phyloP scores from a whole-genome alignment of 306 rosid species.

The Abrus precatorius region DNA sequence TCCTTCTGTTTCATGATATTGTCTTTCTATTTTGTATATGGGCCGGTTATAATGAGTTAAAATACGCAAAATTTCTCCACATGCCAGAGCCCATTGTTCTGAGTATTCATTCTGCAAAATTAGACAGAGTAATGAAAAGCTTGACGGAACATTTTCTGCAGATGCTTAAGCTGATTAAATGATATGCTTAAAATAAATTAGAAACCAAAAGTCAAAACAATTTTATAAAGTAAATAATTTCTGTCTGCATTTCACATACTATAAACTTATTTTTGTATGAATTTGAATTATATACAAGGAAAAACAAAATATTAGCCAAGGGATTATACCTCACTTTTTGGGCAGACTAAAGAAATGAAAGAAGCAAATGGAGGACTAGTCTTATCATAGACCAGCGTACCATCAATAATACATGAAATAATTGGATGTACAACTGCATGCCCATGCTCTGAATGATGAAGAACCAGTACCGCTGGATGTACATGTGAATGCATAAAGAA shows the following conservation, averaged over 20 bases:
- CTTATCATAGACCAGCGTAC: conserved; percentile 75
- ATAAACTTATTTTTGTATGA: neutral
- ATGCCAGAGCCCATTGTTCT: conserved; percentile 95
- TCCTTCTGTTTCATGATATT: conserved; percentile 66
- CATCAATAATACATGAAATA: conserved; percentile 85
- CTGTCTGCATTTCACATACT: conserved; percentile 1
- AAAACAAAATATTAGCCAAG: conserved; percentile 22
- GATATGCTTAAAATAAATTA: conserved; percentile 8
- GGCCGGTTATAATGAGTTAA: conserved; percentile 94
- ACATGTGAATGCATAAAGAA: conserved; percentile 43
- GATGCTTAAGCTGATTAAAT: conserved; percentile 22
- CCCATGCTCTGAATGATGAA: conserved; percentile 95
- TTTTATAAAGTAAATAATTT: conserved; percentile 20
- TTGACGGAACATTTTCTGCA: neutral
- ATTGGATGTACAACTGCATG: conserved; percentile 88
- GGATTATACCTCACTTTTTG: conserved; percentile 72
- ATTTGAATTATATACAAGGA: conserved; percentile 21
- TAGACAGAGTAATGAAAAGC: conserved; percentile 13
- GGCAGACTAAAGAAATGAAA: conserved; percentile 88
- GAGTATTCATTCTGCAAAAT: conserved; percentile 75
- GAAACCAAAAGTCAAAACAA: neutral
- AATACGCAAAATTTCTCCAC: conserved; percentile 87
- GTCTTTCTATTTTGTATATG: conserved; percentile 69
- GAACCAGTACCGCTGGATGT: conserved; percentile 80
- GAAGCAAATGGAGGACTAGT: conserved; percentile 81